Percentiles rank a stretch among this genome's conserved stretches.
Conservation (phyloP, 441 rosid species). For the Manihot esculenta region DNA sequence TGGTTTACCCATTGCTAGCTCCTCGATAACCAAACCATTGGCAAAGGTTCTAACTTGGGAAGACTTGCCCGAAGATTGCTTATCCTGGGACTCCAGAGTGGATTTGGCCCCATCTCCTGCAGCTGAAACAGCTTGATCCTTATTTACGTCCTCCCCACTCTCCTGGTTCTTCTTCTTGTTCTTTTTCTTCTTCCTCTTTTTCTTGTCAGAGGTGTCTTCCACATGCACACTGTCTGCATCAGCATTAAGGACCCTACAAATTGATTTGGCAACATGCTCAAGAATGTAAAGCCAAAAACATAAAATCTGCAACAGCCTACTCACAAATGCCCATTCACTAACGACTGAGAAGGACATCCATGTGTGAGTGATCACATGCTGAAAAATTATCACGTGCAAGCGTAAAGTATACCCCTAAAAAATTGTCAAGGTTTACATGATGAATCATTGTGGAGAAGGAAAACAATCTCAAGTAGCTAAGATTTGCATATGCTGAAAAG, state of each 20-base stretch:
- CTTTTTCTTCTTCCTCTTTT: slow-evolving; percentile 59
- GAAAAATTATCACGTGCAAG: neutral
- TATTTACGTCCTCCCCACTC: slow-evolving; percentile 25
- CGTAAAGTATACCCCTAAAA: neutral
- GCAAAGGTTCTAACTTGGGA: slow-evolving; percentile 66
- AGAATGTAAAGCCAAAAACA: slow-evolving; percentile 8
- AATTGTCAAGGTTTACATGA: neutral
- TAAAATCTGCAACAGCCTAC: neutral
- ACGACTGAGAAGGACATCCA: neutral
- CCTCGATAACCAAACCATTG: slow-evolving; percentile 84
- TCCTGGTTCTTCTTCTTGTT: slow-evolving; percentile 58
- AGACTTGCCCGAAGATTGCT: slow-evolving; percentile 43
- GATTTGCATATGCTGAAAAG: neutral
- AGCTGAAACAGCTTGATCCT: slow-evolving; percentile 32
- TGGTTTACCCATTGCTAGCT: slow-evolving; percentile 81
- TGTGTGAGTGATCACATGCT: neutral
- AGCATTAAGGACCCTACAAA: slow-evolving; percentile 34
- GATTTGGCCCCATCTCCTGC: slow-evolving; percentile 31
- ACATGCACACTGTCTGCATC: slow-evolving; percentile 31
- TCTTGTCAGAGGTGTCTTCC: slow-evolving; percentile 48
- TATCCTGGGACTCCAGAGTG: slow-evolving; percentile 31
- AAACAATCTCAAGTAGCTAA: neutral
- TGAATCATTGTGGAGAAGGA: neutral
- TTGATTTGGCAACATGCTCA: slow-evolving; percentile 7
- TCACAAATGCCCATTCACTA: slow-evolving; percentile 2